Base-by-base conservation (phyloP, 2,329 filamentous ascomycete species). In the Fusarium virguliforme region DNA sequence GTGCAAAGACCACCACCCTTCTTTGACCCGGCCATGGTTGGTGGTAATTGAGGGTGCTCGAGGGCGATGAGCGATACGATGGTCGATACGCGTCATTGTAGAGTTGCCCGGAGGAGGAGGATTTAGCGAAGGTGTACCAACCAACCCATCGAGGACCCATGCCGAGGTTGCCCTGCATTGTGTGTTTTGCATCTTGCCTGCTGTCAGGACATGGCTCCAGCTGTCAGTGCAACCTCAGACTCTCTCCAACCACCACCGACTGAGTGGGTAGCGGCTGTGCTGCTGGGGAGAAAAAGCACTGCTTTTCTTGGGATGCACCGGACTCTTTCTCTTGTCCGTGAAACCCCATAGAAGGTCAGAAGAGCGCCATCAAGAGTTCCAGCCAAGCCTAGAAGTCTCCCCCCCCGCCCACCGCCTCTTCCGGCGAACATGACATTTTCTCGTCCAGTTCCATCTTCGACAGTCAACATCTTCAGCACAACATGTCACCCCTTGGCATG, bases 311-410 rank as follows among this genome's bases (percentile, higher is more conserved):
- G 18, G 18, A 18, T 18, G 18, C 18, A 18, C 18, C 18, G 18
- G 18, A 18, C 18, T 18, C 18, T 24, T 43, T 4, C 18, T 18
- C 24, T 30, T 30, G 24, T 10, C 35, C 7, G 55, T 70, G 38
- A 48, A 59, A 72, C 69, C 53, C 9, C 50, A 68, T 48, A 13
- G 67, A 68, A 71, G 53, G 28, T 55, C 40, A 60, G 30, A 18
- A 55, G 28, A 24, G 18, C 46, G 50, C 13, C 54, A 61, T 55
- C 9, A 34, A 28, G 48, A 32, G 38, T 71, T 71, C 48, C 48
- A 65, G 64, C 56, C 60, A 40, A 70, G 50, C 55, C 65, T 57
- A 38, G 68, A 32, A 57, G 43, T 62, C 18, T 43, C 41, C 46
- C 8, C 15, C n/a, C 32, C 32, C 30, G 9, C 15, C 46, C 35